phyloP scores from a whole-genome alignment of 2,329 filamentous ascomycete species.

The Aureobasidium sp. region DNA sequence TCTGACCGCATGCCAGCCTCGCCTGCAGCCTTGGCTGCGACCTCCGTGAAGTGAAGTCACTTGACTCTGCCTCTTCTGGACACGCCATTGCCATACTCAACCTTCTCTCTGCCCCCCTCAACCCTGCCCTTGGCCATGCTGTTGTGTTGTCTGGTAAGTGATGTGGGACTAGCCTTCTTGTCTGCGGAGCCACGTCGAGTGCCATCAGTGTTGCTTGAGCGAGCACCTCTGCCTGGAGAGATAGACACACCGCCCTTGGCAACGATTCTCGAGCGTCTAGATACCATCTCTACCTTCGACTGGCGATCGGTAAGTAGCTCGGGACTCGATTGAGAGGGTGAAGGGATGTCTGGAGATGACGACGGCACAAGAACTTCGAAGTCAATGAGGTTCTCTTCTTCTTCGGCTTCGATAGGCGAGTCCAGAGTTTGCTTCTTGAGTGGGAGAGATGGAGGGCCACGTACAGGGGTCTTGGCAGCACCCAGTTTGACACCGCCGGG shows the following conservation, averaged over 20 bases:
- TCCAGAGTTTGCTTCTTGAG: slow-evolving; percentile 18
- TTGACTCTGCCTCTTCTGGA: background rate
- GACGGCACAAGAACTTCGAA: slow-evolving; percentile 20
- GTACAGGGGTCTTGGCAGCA: slow-evolving; percentile 8
- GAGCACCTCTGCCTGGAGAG: background rate
- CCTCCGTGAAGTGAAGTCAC: background rate
- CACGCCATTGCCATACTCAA: background rate
- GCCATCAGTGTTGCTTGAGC: background rate
- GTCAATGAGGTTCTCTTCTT: slow-evolving; percentile 23
- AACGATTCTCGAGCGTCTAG: background rate
- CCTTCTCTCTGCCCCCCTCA: background rate
- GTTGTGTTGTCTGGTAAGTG: background rate
- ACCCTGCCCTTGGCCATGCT: background rate
- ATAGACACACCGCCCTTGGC: background rate
- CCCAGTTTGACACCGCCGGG: background rate
- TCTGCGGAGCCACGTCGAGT: background rate
- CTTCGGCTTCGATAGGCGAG: slow-evolving; percentile 15
- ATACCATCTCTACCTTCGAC: background rate
- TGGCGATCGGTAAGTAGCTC: background rate
- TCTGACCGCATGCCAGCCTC: background rate
- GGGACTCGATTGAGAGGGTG: background rate
- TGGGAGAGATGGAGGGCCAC: background rate
- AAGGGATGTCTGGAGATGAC: background rate
- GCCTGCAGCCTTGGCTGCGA: background rate
- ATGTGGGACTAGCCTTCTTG: background rate